Evolutionary conservation across 2,329 filamentous ascomycete genomes (phyloP).

Genomic region (Alternaria arbusti): DNA sequence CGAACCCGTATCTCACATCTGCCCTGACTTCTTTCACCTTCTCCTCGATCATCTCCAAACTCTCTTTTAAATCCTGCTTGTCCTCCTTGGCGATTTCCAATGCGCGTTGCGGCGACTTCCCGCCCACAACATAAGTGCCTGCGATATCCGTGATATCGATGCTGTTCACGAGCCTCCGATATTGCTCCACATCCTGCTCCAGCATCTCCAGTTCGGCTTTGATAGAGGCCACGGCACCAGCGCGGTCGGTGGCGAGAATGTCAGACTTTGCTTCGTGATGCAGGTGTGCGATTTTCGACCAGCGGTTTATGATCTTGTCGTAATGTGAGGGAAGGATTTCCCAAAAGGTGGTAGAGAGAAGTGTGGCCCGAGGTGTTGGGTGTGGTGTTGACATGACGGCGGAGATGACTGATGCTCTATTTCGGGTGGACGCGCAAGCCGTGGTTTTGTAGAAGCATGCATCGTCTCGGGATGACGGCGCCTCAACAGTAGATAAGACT

Average conservation of each 20-base stretch:
- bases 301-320: conserved; percentile 10
- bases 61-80: conserved; percentile 16
- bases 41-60: conserved; percentile 9
- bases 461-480: neutral
- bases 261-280: conserved; percentile 9
- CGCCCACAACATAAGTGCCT: conserved; percentile 19
- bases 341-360: conserved; percentile 14
- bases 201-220: conserved; percentile 22
- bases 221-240: conserved; percentile 10
- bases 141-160: conserved; percentile 18
- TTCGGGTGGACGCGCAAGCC: neutral
- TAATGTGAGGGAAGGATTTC: conserved; percentile 15
- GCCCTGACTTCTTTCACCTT: conserved; percentile 12
- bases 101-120: conserved; percentile 9
- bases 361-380: neutral
- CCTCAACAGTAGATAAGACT: neutral
- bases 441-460: neutral
- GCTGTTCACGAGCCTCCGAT: conserved; percentile 2
- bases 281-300: conserved; percentile 3
- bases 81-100: conserved; percentile 20
- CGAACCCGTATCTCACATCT: conserved; percentile 13
- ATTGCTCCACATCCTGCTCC: conserved; percentile 13
- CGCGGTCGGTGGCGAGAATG: conserved; percentile 10
- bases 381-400: neutral
- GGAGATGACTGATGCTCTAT: neutral